phyloP scores from a whole-genome alignment of 768 basidiomycete genomes.

The Mycena belliarum region DNA sequence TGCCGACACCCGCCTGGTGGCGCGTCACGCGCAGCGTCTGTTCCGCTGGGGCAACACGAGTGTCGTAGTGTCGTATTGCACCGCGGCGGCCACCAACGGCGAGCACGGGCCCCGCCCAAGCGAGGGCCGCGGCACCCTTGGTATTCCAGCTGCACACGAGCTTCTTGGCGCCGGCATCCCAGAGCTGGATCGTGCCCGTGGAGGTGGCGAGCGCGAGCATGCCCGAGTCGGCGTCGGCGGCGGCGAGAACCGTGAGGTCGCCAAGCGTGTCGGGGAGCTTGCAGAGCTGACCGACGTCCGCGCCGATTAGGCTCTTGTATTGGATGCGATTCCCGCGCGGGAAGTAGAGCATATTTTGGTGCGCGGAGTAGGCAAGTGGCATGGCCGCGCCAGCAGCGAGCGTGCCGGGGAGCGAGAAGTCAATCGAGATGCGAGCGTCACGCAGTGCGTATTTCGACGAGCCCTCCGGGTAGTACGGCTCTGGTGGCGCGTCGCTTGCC shows the following conservation, averaged over 20 bases:
- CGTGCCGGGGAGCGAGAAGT: slow-evolving; percentile 31
- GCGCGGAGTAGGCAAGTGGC: slow-evolving; percentile 43
- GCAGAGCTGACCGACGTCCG: slow-evolving; percentile 44
- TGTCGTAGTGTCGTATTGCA: slow-evolving; percentile 76
- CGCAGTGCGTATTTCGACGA: slow-evolving; percentile 37
- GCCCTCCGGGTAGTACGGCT: slow-evolving; percentile 34
- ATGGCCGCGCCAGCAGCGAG: background rate
- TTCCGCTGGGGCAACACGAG: slow-evolving; percentile 46
- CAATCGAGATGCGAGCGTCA: slow-evolving; percentile 34
- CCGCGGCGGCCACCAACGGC: slow-evolving; percentile 67
- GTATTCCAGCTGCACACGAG: slow-evolving; percentile 56
- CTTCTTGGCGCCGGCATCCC: slow-evolving; percentile 64
- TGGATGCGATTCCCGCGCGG: slow-evolving; percentile 58
- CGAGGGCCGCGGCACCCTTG: slow-evolving; percentile 51
- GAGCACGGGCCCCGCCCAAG: slow-evolving; percentile 68
- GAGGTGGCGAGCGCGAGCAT: slow-evolving; percentile 63
- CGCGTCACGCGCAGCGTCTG: slow-evolving; percentile 65
- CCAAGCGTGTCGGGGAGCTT: slow-evolving; percentile 50
- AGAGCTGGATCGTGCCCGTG: slow-evolving; percentile 68
- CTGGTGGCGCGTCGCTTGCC: slow-evolving; percentile 21
- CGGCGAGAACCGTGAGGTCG: slow-evolving; percentile 43
- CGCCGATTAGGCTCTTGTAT: slow-evolving; percentile 44
- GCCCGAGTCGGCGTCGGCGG: slow-evolving; percentile 28
- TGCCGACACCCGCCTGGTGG: slow-evolving; percentile 67
- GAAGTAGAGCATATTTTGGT: slow-evolving; percentile 45